Base-by-base conservation (phyloP, 176 grass and related monocot species). In the Carex scoparia region DNA sequence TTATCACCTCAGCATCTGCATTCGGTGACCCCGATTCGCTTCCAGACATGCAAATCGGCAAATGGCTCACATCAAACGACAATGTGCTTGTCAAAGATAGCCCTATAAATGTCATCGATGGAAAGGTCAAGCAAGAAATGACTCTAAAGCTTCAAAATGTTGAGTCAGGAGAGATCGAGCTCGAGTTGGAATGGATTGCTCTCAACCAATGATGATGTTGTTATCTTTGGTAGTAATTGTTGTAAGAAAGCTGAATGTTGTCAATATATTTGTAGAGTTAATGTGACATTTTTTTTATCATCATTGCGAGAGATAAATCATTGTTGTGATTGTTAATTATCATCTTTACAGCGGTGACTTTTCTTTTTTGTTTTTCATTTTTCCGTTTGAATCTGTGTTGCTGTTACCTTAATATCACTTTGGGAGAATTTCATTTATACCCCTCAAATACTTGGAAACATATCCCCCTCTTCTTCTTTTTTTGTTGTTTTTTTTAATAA, bases 151-250 rank as follows among this genome's bases (percentile, higher is more conserved):
- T 98, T 59, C 95, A 93, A 57, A 89, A 87, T 64, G 90, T 90
- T 0, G 92, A 94, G 68, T 94, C 87, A 0, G 92, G 89, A 5
- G 92, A 94, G 65, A 42, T 94, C 3, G 89, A 91, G 40, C 67
- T 91, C 13, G 86, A 93, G 80, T 30, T 97, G 84, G 82, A 97
- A 65, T 94, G 92, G 94, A 88, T 94, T 13, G 82, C 92, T 40
- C 84, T 94, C 2, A 91, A 91, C 85, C 56, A 91, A 69, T 91
- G 71, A 78, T 86, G 13, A 62, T 60, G 23, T 31, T 16, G 2
- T 35, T 3, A 35, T 35, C 10, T 13, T 60, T 16, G 44, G 54
- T 60, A 60, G 27, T 81, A 81, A 61, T 61, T 80, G 16, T 61
- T 58, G 53, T 77, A 54, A 55, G 48, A 32, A 77, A 77, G 19